Evolutionary conservation across 371 early-diverging fungal species (phyloP).

Genomic region (Saksenaea oblongispora): DNA sequence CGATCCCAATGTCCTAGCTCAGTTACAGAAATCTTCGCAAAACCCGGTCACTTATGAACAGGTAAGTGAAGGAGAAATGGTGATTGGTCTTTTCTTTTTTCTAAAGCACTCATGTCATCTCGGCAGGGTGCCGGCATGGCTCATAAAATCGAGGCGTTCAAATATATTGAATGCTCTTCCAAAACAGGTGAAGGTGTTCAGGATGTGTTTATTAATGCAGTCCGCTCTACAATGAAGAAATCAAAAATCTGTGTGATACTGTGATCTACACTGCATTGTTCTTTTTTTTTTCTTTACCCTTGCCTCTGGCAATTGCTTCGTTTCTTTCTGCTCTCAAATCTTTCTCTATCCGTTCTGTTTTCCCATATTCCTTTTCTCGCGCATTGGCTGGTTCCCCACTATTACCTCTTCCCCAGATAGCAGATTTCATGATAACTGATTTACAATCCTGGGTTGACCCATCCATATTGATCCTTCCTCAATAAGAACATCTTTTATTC

Average conservation of each 20-base stretch:
- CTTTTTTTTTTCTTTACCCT: not conserved
- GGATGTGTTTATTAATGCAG: constrained; percentile 85
- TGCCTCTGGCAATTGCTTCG: not conserved
- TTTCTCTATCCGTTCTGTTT: not conserved
- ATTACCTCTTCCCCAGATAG: not conserved
- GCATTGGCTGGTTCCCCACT: not conserved
- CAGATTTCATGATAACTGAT: not conserved
- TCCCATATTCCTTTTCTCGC: not conserved
- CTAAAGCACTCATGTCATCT: constrained; percentile 7
- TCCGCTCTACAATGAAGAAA: constrained; percentile 65
- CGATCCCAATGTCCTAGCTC: constrained; percentile 64
- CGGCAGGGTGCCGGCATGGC: constrained; percentile 67
- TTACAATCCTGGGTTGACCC: not conserved
- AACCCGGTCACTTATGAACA: constrained; percentile 74
- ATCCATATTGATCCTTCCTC: not conserved
- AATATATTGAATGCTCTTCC: constrained; percentile 91
- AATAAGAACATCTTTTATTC: constrained; percentile 8
- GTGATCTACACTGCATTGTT: not conserved
- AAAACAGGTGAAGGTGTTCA: constrained; percentile 78
- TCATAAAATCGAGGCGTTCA: constrained; percentile 71
- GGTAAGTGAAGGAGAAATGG: constrained; percentile 51
- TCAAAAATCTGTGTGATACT: not conserved
- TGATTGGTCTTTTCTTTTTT: constrained; percentile 60
- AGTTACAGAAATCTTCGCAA: constrained; percentile 70
- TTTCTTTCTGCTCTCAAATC: not conserved